Conservation (phyloP, 2,329 filamentous ascomycete genomes). For the Hymenoscyphus linearis region DNA sequence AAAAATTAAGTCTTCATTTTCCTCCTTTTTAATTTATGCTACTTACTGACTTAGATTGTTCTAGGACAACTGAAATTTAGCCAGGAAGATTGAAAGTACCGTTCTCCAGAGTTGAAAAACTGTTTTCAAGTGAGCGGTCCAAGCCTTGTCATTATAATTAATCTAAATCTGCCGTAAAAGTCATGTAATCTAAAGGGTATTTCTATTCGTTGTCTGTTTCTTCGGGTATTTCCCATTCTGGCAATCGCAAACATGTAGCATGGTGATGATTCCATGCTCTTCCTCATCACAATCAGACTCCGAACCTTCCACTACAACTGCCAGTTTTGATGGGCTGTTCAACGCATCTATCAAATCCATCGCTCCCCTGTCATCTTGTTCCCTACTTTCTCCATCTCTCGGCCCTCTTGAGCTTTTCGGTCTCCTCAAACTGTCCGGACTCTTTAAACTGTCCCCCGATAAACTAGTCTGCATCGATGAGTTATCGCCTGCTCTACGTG, state of each 20-base stretch:
- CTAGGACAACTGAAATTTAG: no score
- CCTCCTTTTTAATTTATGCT: no score
- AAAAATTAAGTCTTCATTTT: no score
- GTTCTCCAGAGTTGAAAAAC: no score
- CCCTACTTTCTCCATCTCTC: background rate
- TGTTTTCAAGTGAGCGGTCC: no score
- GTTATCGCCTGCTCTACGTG: background rate
- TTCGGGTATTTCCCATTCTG: background rate
- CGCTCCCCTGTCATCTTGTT: background rate
- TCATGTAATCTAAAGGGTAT: background rate
- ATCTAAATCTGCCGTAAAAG: background rate
- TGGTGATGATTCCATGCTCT: background rate
- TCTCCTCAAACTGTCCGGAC: background rate
- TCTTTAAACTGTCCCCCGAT: background rate
- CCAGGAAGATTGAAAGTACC: no score
- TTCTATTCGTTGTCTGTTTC: background rate
- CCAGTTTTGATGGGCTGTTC: background rate
- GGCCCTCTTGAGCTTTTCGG: background rate
- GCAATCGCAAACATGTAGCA: background rate
- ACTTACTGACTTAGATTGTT: no score
- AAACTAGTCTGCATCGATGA: background rate
- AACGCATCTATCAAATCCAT: background rate
- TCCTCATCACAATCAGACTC: background rate
- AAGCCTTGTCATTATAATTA: background rate
- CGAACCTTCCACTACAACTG: background rate